Base-by-base conservation (phyloP, 495 filamentous ascomycete genomes). In the Tetracladium marchalianum region DNA sequence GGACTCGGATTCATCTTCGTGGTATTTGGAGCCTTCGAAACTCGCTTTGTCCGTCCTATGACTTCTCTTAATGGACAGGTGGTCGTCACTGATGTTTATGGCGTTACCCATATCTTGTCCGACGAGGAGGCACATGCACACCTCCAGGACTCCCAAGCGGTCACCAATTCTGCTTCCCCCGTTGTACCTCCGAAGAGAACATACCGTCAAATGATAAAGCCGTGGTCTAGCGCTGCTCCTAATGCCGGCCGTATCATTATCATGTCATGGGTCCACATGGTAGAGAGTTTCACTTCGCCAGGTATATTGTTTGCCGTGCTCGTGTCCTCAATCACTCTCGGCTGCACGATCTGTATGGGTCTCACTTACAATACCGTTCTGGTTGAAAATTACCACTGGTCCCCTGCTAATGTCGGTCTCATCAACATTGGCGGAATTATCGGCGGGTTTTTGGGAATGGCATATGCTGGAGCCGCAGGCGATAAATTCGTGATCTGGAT, bases 291-390 rank as follows among this genome's bases (percentile, higher is more conserved):
- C 41, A 53, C 47, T 16, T 68, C 66, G 2, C 64, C 66, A 5
- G 62, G 59, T 17, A 64, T 67, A 22, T 38, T 68, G 2, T 68
- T 62, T 35, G 60, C 66, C 1, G 63, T 61, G 0, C 46, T 67
- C 1, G 35, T 64, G 4, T 46, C 63, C 0, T 59, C 66, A 0
- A 63, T 65, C 9, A 55, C 61, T 7, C 61, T 66, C 0, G 65
- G 65, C 0, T 52, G 48, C n/a, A 57, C 50, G 1, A 50, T 67
- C n/a, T 61, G 58, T 17, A 59, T 66, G 35, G 63, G 61, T 0
- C 46, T 68, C 15, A 60, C 62, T 0, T 68, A 68, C 36, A 56
- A 65, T 42, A 57, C 61, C 9, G 63, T 68, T 7, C 57, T 68
- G 1, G 40, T 62, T 37, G 41, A 66, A 65, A 39, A 47, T 63